phyloP scores from a whole-genome alignment of 2,329 filamentous ascomycete species.

The Alternaria brassicae region DNA sequence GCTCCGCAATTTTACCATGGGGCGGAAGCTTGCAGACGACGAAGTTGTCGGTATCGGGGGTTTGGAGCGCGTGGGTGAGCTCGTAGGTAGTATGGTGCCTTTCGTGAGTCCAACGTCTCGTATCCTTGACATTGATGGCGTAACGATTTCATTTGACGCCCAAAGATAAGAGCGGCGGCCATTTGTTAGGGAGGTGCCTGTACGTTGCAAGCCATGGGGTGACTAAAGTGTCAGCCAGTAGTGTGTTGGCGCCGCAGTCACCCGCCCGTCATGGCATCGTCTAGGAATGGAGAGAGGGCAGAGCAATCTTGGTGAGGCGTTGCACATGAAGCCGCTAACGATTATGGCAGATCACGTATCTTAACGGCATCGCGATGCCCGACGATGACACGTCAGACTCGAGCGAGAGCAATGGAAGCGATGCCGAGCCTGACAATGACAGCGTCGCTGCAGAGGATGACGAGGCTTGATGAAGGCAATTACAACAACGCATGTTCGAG shows the following conservation, averaged over 20 bases:
- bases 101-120: conserved; percentile 69
- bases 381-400: conserved; percentile 49
- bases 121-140: neutral
- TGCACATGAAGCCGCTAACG: conserved; percentile 29
- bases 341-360: conserved; percentile 55
- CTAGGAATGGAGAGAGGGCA: neutral
- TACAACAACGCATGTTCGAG: conserved; percentile 26
- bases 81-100: conserved; percentile 73
- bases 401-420: conserved; percentile 38
- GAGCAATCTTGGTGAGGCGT: conserved; percentile 1
- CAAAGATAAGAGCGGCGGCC: conserved; percentile 1
- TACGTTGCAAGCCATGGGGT: conserved; percentile 18
- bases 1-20: conserved; percentile 78
- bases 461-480: conserved; percentile 20
- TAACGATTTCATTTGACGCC: conserved; percentile 7
- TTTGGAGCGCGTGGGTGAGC: conserved; percentile 68
- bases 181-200: conserved; percentile 28
- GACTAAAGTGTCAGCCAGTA: conserved; percentile 22
- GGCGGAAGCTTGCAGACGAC: conserved; percentile 68
- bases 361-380: conserved; percentile 60
- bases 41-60: conserved; percentile 68
- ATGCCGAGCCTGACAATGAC: conserved; percentile 22
- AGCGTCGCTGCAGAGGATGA: conserved; percentile 16
- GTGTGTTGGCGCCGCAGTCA: conserved; percentile 48
- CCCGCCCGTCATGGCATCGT: conserved; percentile 20